Evolutionary conservation across 1,284 basidiomycete genomes (phyloP), one percentile per base, ranked within the genome.

Genomic region (Cryptococcus jaspeensis): DNA sequence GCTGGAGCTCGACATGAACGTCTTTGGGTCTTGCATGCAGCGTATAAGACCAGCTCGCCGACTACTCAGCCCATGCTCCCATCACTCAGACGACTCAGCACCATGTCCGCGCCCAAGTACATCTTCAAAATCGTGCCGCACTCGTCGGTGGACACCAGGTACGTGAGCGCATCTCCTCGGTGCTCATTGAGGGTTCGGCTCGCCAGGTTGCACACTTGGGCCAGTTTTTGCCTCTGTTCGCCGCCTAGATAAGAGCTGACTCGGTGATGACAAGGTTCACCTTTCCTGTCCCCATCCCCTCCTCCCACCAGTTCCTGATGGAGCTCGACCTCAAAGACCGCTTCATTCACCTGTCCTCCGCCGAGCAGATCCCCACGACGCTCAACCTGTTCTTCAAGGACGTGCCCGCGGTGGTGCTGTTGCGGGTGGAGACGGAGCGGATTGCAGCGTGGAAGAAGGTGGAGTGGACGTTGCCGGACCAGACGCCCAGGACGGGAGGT

Each of bases 341-440:
- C 18, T 85, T 84, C 75, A 81, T 87, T 48, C 85, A 87, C 70
- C 78, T 87, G 36, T 86, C 84, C 6, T 83, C 82, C 13, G 80
- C 83, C 2, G 43, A 65, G n/a, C 85, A 87, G 70, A 72, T 85
- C 11, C 80, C 81, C 0, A 76, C 76, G 42, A 85, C 84, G 9
- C 71, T 85, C 20, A 76, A 80, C 41, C 75, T 75, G 40, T 87
- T 85, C 77, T 87, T 86, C 72, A 66, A 79, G 22, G 68, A 76
- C 49, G 63, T 63, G 25, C 61, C 72, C 6, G 61, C 65, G 22
- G 79, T 87, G 47, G 80, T 80, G 59, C 65, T 86, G 13, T 71
- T 85, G 39, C 79, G 80, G n/a, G 63, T 84, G 18, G 72, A 76
- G 56, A 57, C 59, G n/a, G 72, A 53, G 8, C 59, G 66, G 32